These are phyloP conservation scores for Coffea eugenioides DNA, from an alignment of 257 asterid genomes.

Conservation along the genomic window DNA sequence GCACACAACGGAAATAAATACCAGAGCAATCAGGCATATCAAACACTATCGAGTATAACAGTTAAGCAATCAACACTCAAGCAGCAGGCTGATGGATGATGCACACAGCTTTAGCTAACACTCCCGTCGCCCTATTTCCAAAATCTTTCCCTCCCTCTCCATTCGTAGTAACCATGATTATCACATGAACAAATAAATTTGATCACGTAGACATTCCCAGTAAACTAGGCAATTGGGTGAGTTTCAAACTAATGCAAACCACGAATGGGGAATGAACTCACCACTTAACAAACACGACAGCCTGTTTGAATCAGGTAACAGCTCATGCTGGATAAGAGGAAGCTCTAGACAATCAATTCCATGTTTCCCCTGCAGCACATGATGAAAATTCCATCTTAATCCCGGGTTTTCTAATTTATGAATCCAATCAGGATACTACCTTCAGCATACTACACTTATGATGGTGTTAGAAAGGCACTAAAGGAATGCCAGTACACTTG, in stretches of 20 bases:
- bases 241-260: background rate
- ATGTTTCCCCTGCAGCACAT: slow-evolving; percentile 44
- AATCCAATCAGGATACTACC: background rate
- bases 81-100: background rate
- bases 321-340: slow-evolving; percentile 75
- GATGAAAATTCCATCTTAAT: background rate
- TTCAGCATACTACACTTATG: background rate
- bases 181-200: background rate
- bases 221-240: background rate
- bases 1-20: background rate
- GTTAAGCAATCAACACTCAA: background rate
- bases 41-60: background rate
- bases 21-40: background rate
- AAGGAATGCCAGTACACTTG: background rate
- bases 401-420: background rate
- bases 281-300: slow-evolving; percentile 57
- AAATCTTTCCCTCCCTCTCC: background rate
- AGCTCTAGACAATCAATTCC: slow-evolving; percentile 70
- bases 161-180: background rate
- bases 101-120: background rate
- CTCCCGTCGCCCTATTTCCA: background rate
- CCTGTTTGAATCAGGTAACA: slow-evolving; percentile 52
- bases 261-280: slow-evolving; percentile 25
- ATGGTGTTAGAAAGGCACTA: background rate
- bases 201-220: background rate